Evolutionary conservation across 345 rosid genomes (phyloP).

Genomic region (Laguncularia racemosa): DNA sequence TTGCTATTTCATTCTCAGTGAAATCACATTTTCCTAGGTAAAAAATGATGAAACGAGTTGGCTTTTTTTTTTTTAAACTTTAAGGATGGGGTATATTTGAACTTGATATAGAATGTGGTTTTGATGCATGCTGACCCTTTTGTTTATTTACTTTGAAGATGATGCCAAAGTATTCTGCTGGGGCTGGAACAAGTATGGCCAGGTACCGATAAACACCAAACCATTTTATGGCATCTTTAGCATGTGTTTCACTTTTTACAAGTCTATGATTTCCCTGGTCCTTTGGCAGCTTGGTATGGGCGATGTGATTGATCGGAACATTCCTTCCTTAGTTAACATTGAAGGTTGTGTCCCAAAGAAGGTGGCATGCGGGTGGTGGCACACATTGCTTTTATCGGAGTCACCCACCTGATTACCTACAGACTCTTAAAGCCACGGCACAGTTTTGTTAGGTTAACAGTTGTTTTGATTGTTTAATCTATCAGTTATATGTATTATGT

Average conservation of each 20-base stretch:
- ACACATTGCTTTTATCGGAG: conserved; percentile 75
- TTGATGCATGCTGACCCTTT: neutral
- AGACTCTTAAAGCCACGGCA: conserved; percentile 10
- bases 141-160: conserved; percentile 38
- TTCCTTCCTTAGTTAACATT: conserved; percentile 54
- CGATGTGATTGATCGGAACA: conserved; percentile 79
- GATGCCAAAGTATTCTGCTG: conserved; percentile 77
- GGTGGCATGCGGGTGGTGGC: conserved; percentile 98
- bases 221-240: too few species aligned
- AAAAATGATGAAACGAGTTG: neutral
- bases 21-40: neutral
- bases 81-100: too few species aligned
- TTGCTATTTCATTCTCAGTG: neutral
- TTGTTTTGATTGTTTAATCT: conserved; percentile 8
- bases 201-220: conserved; percentile 39
- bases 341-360: conserved; percentile 56
- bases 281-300: conserved; percentile 84
- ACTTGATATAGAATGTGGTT: too few species aligned
- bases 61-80: too few species aligned
- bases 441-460: conserved; percentile 64
- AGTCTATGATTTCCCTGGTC: neutral
- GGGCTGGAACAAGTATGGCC: conserved; percentile 99
- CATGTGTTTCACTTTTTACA: too few species aligned
- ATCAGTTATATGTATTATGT: conserved; percentile 15
- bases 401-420: conserved; percentile 37